Evolutionary conservation across 768 basidiomycete genomes (phyloP).

Genomic region (Punctularia strigosozonata): DNA sequence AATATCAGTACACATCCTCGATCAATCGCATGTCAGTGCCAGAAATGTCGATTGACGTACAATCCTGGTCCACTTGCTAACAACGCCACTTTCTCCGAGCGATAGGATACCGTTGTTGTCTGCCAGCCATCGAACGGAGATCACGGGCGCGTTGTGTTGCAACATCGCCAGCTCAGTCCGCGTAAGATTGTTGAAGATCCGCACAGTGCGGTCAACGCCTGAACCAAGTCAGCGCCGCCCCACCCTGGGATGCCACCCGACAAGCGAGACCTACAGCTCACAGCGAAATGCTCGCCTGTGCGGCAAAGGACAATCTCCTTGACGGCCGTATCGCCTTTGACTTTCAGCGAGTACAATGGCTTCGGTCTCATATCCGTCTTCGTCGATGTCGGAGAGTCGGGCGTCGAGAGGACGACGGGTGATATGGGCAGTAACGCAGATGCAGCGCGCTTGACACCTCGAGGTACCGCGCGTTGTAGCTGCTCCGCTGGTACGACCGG

Average conservation of each 20-base stretch:
- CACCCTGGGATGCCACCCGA: conserved; percentile 1
- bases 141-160: conserved; percentile 35
- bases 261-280: conserved; percentile 34
- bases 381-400: too few relatives aligned
- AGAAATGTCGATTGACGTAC: conserved; percentile 23
- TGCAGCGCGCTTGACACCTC: conserved; percentile 29
- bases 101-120: conserved; percentile 43
- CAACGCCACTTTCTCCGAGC: conserved; percentile 43
- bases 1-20: conserved; percentile 4
- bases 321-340: conserved; percentile 38
- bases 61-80: conserved; percentile 47
- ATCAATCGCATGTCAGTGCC: not conserved
- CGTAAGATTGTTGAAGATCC: conserved; percentile 45
- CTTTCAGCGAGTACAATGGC: too few relatives aligned
- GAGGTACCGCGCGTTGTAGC: conserved; percentile 10
- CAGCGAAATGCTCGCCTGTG: conserved; percentile 43
- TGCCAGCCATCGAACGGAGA: conserved; percentile 48
- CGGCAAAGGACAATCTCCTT: conserved; percentile 38
- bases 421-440: too few relatives aligned
- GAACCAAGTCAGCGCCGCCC: not conserved
- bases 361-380: too few relatives aligned
- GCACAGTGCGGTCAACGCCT: conserved; percentile 50
- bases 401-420: too few relatives aligned
- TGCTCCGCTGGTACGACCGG: conserved; percentile 13
- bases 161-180: conserved; percentile 44